Conservation (phyloP, 78 protist species). For the Dictyostelium intermedium region DNA sequence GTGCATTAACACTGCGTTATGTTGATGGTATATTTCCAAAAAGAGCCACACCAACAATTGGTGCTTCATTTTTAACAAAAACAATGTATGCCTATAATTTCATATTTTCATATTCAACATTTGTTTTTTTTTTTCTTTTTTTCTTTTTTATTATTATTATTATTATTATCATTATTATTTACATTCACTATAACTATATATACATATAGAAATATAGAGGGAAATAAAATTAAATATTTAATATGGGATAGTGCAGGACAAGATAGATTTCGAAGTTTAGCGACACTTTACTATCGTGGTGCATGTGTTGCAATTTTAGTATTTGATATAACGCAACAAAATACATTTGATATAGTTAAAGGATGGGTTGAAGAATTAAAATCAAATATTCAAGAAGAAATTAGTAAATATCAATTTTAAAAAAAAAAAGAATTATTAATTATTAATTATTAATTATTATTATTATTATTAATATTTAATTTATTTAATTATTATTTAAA, state of each 20-base stretch:
- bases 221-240: slow-evolving; percentile 40
- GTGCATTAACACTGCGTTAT: slow-evolving; percentile 38
- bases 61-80: slow-evolving; percentile 53
- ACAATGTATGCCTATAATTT: slow-evolving; percentile 8
- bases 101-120: too few relatives aligned
- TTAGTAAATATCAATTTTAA: slow-evolving; percentile 7
- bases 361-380: slow-evolving; percentile 77
- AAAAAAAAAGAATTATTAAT: too few relatives aligned
- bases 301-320: slow-evolving; percentile 77
- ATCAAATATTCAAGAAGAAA: slow-evolving; percentile 68
- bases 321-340: slow-evolving; percentile 40
- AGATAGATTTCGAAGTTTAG: slow-evolving; percentile 72
- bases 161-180: too few relatives aligned
- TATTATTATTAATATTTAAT: background rate
- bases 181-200: background rate
- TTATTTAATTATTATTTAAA: background rate
- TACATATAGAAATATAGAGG: slow-evolving; percentile 34
- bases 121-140: too few relatives aligned
- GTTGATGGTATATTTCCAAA: slow-evolving; percentile 50
- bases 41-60: slow-evolving; percentile 39
- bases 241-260: slow-evolving; percentile 86
- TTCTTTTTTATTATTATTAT: too few relatives aligned
- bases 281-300: slow-evolving; percentile 71
- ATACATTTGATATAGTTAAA: slow-evolving; percentile 55
- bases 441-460: background rate